Conservation (phyloP, 805 yeast species). For the Spathaspora sp. region DNA sequence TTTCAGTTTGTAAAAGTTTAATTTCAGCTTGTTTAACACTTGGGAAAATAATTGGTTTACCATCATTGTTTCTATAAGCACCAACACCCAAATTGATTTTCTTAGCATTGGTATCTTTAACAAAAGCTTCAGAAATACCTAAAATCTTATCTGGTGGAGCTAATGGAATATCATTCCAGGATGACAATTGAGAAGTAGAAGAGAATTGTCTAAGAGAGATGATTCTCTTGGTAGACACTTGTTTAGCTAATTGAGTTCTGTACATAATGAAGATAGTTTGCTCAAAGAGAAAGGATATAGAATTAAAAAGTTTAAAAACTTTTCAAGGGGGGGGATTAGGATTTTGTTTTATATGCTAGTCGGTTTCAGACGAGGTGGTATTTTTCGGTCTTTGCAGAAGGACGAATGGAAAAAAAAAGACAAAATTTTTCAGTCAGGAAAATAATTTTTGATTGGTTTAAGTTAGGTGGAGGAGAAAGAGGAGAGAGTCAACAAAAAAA, state of each 20-base stretch:
- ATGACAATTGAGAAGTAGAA: constrained; percentile 1
- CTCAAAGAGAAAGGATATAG: neutral
- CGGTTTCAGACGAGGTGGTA: neutral
- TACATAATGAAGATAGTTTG: constrained; percentile 2
- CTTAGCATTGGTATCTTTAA: constrained; percentile 54
- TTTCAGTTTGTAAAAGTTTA: constrained; percentile 43
- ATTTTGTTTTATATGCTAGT: neutral
- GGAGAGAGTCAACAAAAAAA: neutral
- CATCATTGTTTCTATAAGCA: constrained; percentile 87
- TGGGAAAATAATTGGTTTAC: constrained; percentile 87
- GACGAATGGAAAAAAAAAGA: neutral
- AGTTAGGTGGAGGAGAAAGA: neutral
- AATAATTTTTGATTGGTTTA: neutral
- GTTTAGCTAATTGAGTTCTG: constrained; percentile 7
- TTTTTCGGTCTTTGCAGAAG: neutral
- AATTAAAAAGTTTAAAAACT: neutral
- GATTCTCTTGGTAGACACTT: constrained; percentile 1
- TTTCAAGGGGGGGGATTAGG: neutral
- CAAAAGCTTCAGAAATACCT: constrained; percentile 74
- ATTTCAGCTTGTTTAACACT: constrained; percentile 66
- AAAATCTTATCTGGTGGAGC: constrained; percentile 84
- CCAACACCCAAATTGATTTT: constrained; percentile 78
- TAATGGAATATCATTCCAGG: constrained; percentile 39
- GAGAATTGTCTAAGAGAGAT: constrained; percentile 5
- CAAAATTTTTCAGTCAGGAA: neutral